phyloP scores from a whole-genome alignment of 2,329 filamentous ascomycete genomes.

The Blastomyces parvus region DNA sequence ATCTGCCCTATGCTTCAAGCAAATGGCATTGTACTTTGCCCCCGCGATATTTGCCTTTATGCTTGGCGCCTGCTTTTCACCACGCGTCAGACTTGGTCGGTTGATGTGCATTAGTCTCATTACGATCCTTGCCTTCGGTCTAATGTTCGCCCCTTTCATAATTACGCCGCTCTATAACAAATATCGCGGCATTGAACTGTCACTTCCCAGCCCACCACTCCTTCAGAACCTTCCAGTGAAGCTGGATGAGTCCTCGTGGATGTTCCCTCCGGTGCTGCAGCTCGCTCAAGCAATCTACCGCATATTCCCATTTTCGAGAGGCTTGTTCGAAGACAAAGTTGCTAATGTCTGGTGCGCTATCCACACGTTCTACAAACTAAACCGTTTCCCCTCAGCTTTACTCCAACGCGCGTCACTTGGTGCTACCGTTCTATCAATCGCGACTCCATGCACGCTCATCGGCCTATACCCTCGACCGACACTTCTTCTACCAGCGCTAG shows the following conservation, averaged over 20 bases:
- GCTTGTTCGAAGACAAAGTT: slow-evolving; percentile 96
- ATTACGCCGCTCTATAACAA: slow-evolving; percentile 61
- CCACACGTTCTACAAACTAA: slow-evolving; percentile 84
- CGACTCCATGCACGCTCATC: slow-evolving; percentile 68
- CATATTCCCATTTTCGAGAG: slow-evolving; percentile 93
- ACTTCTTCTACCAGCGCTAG: slow-evolving; percentile 68
- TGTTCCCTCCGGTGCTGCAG: slow-evolving; percentile 69
- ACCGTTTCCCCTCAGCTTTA: slow-evolving; percentile 58
- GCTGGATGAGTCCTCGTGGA: slow-evolving; percentile 55
- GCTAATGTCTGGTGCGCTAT: slow-evolving; percentile 96
- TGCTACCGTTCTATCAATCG: slow-evolving; percentile 65
- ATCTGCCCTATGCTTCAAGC: slow-evolving; percentile 88
- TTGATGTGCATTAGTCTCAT: slow-evolving; percentile 66
- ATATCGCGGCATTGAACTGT: slow-evolving; percentile 53
- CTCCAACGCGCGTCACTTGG: slow-evolving; percentile 68
- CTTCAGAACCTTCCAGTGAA: slow-evolving; percentile 47
- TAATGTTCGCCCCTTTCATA: slow-evolving; percentile 67
- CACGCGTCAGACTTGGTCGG: slow-evolving; percentile 55
- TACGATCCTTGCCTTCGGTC: slow-evolving; percentile 62
- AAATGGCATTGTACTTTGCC: slow-evolving; percentile 98
- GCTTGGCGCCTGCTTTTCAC: slow-evolving; percentile 74
- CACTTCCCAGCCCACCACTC: slow-evolving; percentile 55
- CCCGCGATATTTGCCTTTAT: slow-evolving; percentile 88
- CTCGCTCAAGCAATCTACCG: slow-evolving; percentile 75
- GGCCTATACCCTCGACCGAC: slow-evolving; percentile 68